Base-by-base conservation (phyloP, 2,329 filamentous ascomycete genomes). In the Clarireedia paspali region DNA sequence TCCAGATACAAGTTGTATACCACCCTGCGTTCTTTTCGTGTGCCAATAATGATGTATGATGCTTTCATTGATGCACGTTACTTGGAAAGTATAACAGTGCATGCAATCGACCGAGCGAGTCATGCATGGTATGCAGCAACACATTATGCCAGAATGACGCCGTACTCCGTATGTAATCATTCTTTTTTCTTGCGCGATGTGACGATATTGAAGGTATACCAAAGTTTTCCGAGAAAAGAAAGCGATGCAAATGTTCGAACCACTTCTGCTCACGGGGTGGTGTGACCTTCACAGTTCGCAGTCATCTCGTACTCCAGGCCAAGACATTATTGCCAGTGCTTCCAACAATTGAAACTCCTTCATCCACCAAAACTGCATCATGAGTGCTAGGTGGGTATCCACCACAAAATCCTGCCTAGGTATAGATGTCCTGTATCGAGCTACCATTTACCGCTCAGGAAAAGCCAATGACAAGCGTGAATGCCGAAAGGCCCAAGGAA, bases 41-140 rank as follows among this genome's bases (percentile, higher is more conserved):
- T 50, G 44, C 53, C 46, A 50, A 55, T 50, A 47, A 55, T 34
- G 20, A 40, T 30, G 17, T 27, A 20, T 20, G 20, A 15, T 24
- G 27, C 26, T 44, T 17, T 47, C 30, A 10, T 26, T 50, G 30
- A 44, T 55, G 55, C 48, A 59, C 47, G 56, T 58, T 59, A 55
- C 36, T 48, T 46, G 47, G 46, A 26, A 47, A 17, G 26, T 42
- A 51, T 40, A 50, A 50, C 56, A 55, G 39, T 42, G 47, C n/a
- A 56, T 59, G 57, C 57, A 59, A 44, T 39, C 48, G 49, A 38
- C 51, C 57, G 55, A 50, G 39, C 57, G 47, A 55, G 49, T 50
- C 55, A 59, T 55, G 50, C 57, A 57, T 40, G 23, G 12, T 45
- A 9, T 46, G 55, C 47, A 39, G 47, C 42, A 26, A 6, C 12